Percentiles rank a stretch among this genome's conserved stretches.
phyloP scores from a whole-genome alignment of 805 yeast species.

The Candida koratica region DNA sequence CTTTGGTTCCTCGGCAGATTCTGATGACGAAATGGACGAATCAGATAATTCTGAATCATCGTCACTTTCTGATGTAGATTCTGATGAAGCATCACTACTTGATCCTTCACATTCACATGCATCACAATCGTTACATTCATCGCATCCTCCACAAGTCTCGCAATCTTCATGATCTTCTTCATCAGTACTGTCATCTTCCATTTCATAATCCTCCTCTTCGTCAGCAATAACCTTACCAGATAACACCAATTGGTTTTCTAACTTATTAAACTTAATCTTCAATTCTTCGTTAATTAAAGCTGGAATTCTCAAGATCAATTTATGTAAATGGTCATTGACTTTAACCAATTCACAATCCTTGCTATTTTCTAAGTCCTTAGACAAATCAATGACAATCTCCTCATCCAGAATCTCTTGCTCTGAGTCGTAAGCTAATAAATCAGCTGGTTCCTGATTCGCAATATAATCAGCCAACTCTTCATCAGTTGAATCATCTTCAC shows the following conservation, averaged over 20 bases:
- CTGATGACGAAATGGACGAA: slow-evolving; percentile 15
- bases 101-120: slow-evolving; percentile 6
- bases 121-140: slow-evolving; percentile 8
- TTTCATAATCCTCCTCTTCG: slow-evolving; percentile 17
- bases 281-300: slow-evolving; percentile 38
- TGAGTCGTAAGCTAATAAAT: slow-evolving; percentile 26
- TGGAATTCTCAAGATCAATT: slow-evolving; percentile 40
- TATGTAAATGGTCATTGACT: slow-evolving; percentile 36
- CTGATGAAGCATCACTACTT: not conserved
- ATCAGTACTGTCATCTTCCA: slow-evolving; percentile 13
- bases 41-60: slow-evolving; percentile 11
- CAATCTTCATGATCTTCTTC: slow-evolving; percentile 14
- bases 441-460: slow-evolving; percentile 21
- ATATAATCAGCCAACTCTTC: slow-evolving; percentile 27
- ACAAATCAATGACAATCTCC: slow-evolving; percentile 36
- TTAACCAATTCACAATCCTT: slow-evolving; percentile 43
- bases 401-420: slow-evolving; percentile 22
- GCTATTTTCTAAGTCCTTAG: slow-evolving; percentile 39
- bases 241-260: slow-evolving; percentile 39
- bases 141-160: slow-evolving; percentile 9
- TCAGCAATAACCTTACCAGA: slow-evolving; percentile 32
- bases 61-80: not conserved
- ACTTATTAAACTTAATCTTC: slow-evolving; percentile 36
- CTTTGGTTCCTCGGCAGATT: slow-evolving; percentile 4
- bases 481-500: slow-evolving; percentile 33